phyloP scores from a whole-genome alignment of 2,329 filamentous ascomycete genomes.

The Sclerotinia subarctica region DNA sequence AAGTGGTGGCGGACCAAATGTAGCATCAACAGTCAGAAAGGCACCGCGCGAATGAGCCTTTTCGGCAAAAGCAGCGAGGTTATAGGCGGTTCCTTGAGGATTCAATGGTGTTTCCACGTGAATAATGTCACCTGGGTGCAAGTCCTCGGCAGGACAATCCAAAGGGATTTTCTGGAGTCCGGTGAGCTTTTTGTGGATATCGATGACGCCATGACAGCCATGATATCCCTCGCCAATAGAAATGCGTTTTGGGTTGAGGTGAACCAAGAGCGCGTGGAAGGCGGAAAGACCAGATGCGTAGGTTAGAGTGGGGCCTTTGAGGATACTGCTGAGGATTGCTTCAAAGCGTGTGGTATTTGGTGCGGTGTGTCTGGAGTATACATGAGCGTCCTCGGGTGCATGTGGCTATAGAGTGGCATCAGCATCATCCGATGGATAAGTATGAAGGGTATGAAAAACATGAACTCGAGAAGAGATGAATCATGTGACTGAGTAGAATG shows the following conservation, averaged over 20 bases:
- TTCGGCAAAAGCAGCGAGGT: constrained; percentile 68
- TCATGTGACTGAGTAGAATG: constrained; percentile 28
- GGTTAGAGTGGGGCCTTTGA: constrained; percentile 67
- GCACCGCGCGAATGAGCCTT: constrained; percentile 72
- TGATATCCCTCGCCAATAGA: constrained; percentile 87
- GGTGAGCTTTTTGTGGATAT: constrained; percentile 69
- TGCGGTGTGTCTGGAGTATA: constrained; percentile 79
- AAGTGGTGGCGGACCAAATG: constrained; percentile 86
- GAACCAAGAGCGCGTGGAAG: constrained; percentile 83
- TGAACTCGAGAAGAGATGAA: constrained; percentile 2
- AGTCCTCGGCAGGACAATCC: constrained; percentile 60
- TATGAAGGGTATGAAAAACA: not conserved
- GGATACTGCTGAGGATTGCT: constrained; percentile 69
- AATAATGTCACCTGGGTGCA: constrained; percentile 77
- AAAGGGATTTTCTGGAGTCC: constrained; percentile 71
- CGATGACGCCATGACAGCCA: constrained; percentile 84
- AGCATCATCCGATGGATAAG: constrained; percentile 30
- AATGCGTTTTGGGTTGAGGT: constrained; percentile 76
- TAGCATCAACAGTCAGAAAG: constrained; percentile 79
- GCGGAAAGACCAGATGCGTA: constrained; percentile 85
- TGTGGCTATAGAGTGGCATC: constrained; percentile 40
- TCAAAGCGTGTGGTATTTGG: constrained; percentile 86
- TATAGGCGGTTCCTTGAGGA: constrained; percentile 76
- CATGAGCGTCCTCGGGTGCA: constrained; percentile 56
- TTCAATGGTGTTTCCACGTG: constrained; percentile 94